Base-by-base conservation (phyloP, 2,329 filamentous ascomycete species). In the Diaporthe humulicola region DNA sequence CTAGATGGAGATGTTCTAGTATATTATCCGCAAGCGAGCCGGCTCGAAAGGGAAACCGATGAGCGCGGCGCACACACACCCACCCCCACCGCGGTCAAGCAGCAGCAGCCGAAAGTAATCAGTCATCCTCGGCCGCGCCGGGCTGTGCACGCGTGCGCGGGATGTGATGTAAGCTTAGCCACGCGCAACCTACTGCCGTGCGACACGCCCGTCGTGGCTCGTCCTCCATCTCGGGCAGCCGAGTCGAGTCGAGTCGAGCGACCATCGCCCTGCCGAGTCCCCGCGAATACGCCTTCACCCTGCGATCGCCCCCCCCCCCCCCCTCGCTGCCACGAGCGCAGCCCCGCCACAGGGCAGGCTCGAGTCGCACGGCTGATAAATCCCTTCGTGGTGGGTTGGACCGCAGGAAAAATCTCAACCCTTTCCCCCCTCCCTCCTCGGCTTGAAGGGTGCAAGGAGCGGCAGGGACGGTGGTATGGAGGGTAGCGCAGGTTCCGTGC, bases 81-180 rank as follows among this genome's bases (percentile, higher is more conserved):
- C 4, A n/a, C 60, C 42, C 42, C 42, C 60, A 48, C 60, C 40
- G 25, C 58, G 58, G 58, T 45, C 58, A 64, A 64, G 58, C 15
- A 25, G 15, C 17, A 10, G 17, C 15, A 57, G n/a, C 38, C 25
- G 36, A 45, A 36, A 9, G 9, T 22, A 28, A 25, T 28, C 58
- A 25, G 7, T 14, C 38, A 28, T 19, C 38, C 12, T 50, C 61
- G 61, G 61, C 61, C 28, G 61, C 61, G n/a, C 10, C 61, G 42
- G 60, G 61, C 42, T 12, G 45, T 50, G 42, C 58, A 22, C 25
- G 60, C 10, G 22, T n/a, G n/a, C 25, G 60, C 19, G 61, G 61
- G 28, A 67, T 25, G 38, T n/a, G 1, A 36, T 19, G 61, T 50
- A 52, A 67, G 42, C 61, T 52, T 33, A 67, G 61, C 61, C 28